Evolutionary conservation across 129 eudicot species (phyloP), one percentile per base, ranked within the genome.

Genomic region (Lonicera japonica): DNA sequence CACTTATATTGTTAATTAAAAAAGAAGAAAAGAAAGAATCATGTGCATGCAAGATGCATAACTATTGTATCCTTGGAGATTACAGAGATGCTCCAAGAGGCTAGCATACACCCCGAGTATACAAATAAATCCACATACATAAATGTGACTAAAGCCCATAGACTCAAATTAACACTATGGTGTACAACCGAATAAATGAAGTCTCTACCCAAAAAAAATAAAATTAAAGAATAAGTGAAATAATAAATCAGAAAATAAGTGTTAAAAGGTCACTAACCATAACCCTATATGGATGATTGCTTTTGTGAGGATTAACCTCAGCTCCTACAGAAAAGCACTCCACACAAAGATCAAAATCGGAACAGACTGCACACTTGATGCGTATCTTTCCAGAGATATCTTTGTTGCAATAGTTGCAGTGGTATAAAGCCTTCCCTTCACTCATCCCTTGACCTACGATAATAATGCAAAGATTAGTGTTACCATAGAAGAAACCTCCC

Each of bases 291-390:
- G 84, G 83, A 90, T 90, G 95, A 71, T 84, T 84, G 82, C 95
- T 74, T 75, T 87, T 84, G 84, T 90, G 97, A 79, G 97, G 97
- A 70, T 77, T 55, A 59, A 90, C 95, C 81, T 87, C 95, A 60
- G 87, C 95, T 65, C 97, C 97, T 70, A 90, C 95, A 72, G 97
- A 87, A 75, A 90, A 90, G 83, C 97, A 90, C 77, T 90, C 97
- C 56, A 90, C 79, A 72, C 97, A 90, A 63, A 90, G 97, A 76
- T 90, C 97, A 69, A 86, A 90, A 64, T 90, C 97, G 29, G 97
- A 82, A 76, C 97, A 91, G 48, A 67, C 23, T 22, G 69, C 97
- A 73, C 97, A 91, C 73, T 91, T 91, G 20, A 91, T 87, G 61
- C 96, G 95, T 24, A 87, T 77, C 70, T 79, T 84, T 67, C 97